Conservation (phyloP, 139 green algal genomes). For the Coelastrella sp. region DNA sequence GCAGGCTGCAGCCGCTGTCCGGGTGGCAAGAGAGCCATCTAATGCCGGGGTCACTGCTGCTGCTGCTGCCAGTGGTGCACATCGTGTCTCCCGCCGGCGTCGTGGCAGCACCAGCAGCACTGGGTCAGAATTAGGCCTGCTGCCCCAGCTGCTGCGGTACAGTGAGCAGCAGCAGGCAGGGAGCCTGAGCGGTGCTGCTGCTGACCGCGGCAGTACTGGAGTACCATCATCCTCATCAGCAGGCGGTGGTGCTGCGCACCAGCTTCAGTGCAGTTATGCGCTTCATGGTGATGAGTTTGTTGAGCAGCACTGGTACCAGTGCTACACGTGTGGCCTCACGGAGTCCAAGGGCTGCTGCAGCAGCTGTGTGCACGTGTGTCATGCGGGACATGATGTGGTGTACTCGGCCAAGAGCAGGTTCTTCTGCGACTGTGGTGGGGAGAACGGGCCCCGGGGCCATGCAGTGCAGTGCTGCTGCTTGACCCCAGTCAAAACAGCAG, state of each 20-base stretch:
- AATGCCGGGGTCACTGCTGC: not conserved
- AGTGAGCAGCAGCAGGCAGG: not conserved
- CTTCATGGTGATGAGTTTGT: slow-evolving; percentile 70
- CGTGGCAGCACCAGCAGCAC: not conserved
- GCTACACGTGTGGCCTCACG: slow-evolving; percentile 72
- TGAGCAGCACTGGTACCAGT: slow-evolving; percentile 76
- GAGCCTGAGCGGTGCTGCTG: not conserved
- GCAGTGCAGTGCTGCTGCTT: slow-evolving; percentile 38
- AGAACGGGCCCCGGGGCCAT: not conserved
- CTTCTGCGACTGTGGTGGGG: slow-evolving; percentile 70
- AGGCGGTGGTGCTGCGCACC: not conserved
- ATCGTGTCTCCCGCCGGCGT: not conserved
- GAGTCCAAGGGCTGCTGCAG: slow-evolving; percentile 72
- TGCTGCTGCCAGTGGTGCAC: not conserved
- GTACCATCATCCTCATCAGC: not conserved
- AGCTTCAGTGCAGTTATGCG: slow-evolving; percentile 64
- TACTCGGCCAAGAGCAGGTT: slow-evolving; percentile 69
- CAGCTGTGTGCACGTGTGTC: slow-evolving; percentile 67
- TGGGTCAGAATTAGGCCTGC: not conserved
- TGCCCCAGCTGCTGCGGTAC: slow-evolving; percentile 4
- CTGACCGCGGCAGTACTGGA: not conserved
- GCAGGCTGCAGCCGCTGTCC: not conserved
- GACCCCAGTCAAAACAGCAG: not conserved
- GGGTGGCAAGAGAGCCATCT: not conserved
- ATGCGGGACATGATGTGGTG: slow-evolving; percentile 73